phyloP scores from a whole-genome alignment of 2,329 filamentous ascomycete species.

The Trichothecium roseum region DNA sequence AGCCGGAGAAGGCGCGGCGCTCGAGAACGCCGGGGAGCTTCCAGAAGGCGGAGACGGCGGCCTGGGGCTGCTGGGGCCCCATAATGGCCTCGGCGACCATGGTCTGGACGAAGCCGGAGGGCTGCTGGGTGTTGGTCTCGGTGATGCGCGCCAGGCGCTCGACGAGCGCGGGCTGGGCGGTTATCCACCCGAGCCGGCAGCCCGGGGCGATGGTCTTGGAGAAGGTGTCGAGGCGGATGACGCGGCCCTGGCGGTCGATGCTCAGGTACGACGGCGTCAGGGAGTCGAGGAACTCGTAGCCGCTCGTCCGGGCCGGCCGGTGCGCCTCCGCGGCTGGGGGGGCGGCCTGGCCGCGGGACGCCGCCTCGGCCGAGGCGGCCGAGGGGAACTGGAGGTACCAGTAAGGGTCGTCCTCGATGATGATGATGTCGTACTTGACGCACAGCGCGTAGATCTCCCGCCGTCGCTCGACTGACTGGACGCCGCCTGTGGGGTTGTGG shows the following conservation, averaged over 20 bases:
- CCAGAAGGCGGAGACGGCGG: conserved; percentile 26
- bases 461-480: conserved; percentile 61
- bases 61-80: conserved; percentile 50
- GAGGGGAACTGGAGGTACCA: conserved; percentile 89
- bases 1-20: conserved; percentile 42
- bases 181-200: conserved; percentile 84
- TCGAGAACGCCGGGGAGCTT: conserved; percentile 37
- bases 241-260: conserved; percentile 75
- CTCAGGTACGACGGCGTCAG: conserved; percentile 74
- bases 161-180: conserved; percentile 66
- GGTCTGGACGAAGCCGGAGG: conserved; percentile 80
- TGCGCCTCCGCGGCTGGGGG: conserved; percentile 18
- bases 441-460: conserved; percentile 76
- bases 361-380: conserved; percentile 41
- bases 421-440: conserved; percentile 77
- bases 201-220: conserved; percentile 89
- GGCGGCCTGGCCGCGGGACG: conserved; percentile 28
- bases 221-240: conserved; percentile 85
- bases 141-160: conserved; percentile 61
- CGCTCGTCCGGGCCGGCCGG: conserved; percentile 33
- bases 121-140: conserved; percentile 71
- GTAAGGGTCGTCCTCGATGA: conserved; percentile 89
- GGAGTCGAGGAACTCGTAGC: conserved; percentile 72
- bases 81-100: conserved; percentile 71
- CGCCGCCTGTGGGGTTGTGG: conserved; percentile 77